Base-by-base conservation (phyloP, 352 stramenopile genomes). In the Phytophthora kernoviae region DNA sequence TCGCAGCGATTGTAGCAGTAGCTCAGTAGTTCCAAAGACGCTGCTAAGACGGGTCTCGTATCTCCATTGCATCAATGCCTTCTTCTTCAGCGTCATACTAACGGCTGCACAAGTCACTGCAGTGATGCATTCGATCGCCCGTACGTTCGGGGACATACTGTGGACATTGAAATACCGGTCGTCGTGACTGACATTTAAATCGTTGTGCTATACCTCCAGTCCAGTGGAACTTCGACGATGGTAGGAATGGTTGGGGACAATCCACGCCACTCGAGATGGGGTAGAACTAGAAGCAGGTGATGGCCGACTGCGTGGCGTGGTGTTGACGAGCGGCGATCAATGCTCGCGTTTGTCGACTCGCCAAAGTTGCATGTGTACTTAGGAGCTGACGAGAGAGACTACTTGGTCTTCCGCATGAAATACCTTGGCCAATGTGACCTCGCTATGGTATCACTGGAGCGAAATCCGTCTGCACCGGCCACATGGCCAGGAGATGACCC, bases 201-300 rank as follows among this genome's bases (percentile, higher is more conserved):
- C 27, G 37, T 21, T 21, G 15, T 17, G 33, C 15, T 43, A 3
- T 2, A 6, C 21, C 2, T 43, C 4, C 36, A 91, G 79, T 87
- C 39, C 64, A 66, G 44, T 88, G 82, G 82, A 66, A 77, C 51
- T 91, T 90, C 56, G 63, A 79, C 37, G 77, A 86, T 42, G 79
- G 79, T 30, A 64, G 65, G 43, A 78, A 83, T 27, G 79, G 77
- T 3, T 91, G 81, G 81, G 79, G 48, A 0, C 79, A 87, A 56
- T 87, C 79, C 6, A 80, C 73, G 8, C 36, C 73, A 9, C 70
- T 90, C 49, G 82, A 91, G 51, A 91, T 87, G 81, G 73, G 77
- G 44, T 91, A 9, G 77, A 89, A 18, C 59, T 91, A 1, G 67
- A 89, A 59, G 75, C 69, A 2, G 68, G 75, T 21, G 65, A 78